Evolutionary conservation across 345 rosid genomes (phyloP).

Genomic region (Populus alba): DNA sequence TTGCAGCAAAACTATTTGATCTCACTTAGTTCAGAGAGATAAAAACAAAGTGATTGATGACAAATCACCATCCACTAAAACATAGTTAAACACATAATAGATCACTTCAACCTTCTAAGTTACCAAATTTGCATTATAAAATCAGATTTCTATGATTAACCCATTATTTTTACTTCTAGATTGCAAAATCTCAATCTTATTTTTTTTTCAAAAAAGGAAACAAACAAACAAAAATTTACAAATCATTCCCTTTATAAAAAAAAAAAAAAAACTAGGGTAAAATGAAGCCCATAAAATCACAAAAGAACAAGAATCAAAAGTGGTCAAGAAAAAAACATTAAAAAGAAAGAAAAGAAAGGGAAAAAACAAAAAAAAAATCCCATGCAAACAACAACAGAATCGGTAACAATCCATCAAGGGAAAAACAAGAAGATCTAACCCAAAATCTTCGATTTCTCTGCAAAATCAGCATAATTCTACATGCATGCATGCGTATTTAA

Average conservation of each 20-base stretch:
- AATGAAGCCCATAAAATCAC: background rate
- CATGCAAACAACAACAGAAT: background rate
- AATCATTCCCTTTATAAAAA: background rate
- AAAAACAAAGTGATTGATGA: background rate
- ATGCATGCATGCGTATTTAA: background rate
- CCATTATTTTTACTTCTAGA: background rate
- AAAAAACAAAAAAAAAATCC: background rate
- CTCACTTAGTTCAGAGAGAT: background rate
- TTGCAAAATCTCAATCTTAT: background rate
- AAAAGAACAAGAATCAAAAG: background rate
- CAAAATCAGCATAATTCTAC: background rate
- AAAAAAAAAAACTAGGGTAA: background rate
- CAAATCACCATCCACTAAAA: background rate
- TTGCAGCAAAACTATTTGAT: background rate
- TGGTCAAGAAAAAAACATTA: background rate
- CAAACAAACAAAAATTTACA: background rate
- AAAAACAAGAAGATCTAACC: background rate
- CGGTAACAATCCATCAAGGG: background rate
- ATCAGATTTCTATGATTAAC: background rate
- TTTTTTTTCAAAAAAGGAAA: background rate
- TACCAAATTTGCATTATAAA: background rate
- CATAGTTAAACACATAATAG: background rate
- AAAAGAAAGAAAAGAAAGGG: background rate
- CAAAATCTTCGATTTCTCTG: no score
- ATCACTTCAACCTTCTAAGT: background rate